Evolutionary conservation across 2,329 filamentous ascomycete species (phyloP).

Genomic region (Monilinia aucupariae): DNA sequence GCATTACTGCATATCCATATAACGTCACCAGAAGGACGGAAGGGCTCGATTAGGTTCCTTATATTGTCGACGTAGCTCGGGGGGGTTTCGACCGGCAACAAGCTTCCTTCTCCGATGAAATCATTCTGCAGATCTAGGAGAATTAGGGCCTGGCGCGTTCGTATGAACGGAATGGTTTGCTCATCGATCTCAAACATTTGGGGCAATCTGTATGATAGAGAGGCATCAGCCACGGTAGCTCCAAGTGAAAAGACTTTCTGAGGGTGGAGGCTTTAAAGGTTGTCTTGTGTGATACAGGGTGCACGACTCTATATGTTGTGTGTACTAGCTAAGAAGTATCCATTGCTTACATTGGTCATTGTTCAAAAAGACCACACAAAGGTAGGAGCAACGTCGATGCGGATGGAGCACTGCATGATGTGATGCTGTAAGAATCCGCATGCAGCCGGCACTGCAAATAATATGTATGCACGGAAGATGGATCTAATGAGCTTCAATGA

Average conservation of each 20-base stretch:
- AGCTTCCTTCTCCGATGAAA: constrained; percentile 65
- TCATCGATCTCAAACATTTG: constrained; percentile 53
- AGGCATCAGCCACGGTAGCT: not conserved
- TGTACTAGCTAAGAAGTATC: not conserved
- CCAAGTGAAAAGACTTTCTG: not conserved
- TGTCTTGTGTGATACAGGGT: not conserved
- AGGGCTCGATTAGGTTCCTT: constrained; percentile 60
- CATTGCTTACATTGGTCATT: constrained; percentile 16
- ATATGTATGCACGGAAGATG: constrained; percentile 15
- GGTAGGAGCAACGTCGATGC: constrained; percentile 15
- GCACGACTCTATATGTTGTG: constrained; percentile 17
- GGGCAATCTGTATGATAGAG: constrained; percentile 19
- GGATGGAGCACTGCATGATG: constrained; percentile 16
- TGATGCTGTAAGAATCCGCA: constrained; percentile 16
- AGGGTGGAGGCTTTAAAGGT: not conserved
- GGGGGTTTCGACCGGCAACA: constrained; percentile 59
- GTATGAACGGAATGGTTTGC: constrained; percentile 50
- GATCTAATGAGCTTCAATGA: constrained; percentile 2
- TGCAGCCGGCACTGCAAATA: constrained; percentile 8
- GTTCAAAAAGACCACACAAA: not conserved
- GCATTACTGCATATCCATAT: constrained; percentile 83
- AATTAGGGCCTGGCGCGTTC: constrained; percentile 65
- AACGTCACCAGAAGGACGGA: constrained; percentile 67
- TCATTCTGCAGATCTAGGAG: constrained; percentile 88
- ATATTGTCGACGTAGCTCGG: constrained; percentile 63